Evolutionary conservation across 106 monocot genomes (phyloP), one percentile per base, ranked within the genome.

Genomic region (Vanilla planifolia): DNA sequence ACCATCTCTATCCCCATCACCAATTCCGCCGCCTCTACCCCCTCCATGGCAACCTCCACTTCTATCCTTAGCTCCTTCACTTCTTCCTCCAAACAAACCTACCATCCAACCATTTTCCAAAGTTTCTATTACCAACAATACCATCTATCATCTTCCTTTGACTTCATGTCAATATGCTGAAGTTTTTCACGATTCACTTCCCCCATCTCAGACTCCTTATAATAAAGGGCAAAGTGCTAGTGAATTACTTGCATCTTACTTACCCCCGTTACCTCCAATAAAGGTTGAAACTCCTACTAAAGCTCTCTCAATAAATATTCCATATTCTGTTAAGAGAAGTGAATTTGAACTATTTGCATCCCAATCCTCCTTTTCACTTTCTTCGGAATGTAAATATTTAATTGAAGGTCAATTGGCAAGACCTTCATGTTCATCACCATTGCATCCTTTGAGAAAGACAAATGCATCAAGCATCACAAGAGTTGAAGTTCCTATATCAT

Each of bases 191-290:
- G 25, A 4, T 10, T 21, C 53, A 29, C 53, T 30, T 43, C 42
- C 42, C 43, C 51, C 71, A 39, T 53, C 75, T 21, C 68, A 62
- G 9, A 69, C 72, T 0, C 72, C 61, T 25, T 42, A 55, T 1
- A 53, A 30, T 28, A 53, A n/a, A 53, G 30, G 16, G 3, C 30
- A 53, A 53, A 53, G 28, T 53, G 29, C 30, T 53, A 53, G 53
- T 30, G 53, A 28, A 53, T 53, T 53, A 30, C 29, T 53, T 29
- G 28, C 53, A 29, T 28, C 53, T 32, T 53, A 53, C 53, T 10
- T 53, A 53, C 53, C 53, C 6, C 53, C 53, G 29, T 53, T 53
- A 53, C 30, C 53, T 30, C 53, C 53, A 29, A 53, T 53, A 30
- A 53, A 29, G 28, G 30, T 53, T 23, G 8, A 30, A 9, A 32